A percentile compares a stretch with the other conserved stretches of the same genome.
phyloP scores from a whole-genome alignment of 495 filamentous ascomycete species.

The Podospora tetraspora region DNA sequence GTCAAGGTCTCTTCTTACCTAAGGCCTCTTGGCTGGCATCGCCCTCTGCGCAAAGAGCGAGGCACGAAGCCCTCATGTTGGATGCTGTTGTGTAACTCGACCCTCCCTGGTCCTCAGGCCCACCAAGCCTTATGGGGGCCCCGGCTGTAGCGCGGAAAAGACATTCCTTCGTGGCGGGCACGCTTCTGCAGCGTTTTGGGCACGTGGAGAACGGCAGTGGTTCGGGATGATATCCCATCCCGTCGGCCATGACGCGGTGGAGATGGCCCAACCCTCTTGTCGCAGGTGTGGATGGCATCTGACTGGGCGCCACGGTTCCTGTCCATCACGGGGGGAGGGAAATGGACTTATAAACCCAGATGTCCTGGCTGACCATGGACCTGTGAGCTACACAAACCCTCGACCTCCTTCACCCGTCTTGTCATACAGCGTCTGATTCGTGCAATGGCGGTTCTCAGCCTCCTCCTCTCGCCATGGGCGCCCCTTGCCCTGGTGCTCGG shows the following conservation, averaged over 20 bases:
- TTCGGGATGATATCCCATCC: neutral
- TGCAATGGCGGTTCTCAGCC: conserved; percentile 39
- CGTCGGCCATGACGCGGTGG: neutral
- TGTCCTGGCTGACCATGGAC: neutral
- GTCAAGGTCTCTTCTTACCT: neutral
- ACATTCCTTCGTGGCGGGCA: neutral
- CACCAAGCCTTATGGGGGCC: neutral
- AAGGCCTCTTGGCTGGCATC: neutral
- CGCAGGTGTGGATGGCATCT: neutral
- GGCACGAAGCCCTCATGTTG: neutral
- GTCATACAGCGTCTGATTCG: neutral
- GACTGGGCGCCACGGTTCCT: neutral
- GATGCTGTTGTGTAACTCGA: neutral
- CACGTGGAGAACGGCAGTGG: neutral
- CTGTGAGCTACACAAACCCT: neutral
- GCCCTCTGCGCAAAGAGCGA: neutral
- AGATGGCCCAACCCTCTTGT: neutral
- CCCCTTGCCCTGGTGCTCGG: conserved; percentile 43
- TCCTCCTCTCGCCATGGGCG: conserved; percentile 55
- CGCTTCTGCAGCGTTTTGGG: neutral
- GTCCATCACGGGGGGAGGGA: neutral
- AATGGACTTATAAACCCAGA: neutral
- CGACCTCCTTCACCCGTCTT: neutral
- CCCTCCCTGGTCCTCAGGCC: neutral
- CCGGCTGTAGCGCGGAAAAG: neutral